These are phyloP conservation scores for Saccharata proteae DNA, from an alignment of 2,329 filamentous ascomycete genomes.

Conservation along the genomic window DNA sequence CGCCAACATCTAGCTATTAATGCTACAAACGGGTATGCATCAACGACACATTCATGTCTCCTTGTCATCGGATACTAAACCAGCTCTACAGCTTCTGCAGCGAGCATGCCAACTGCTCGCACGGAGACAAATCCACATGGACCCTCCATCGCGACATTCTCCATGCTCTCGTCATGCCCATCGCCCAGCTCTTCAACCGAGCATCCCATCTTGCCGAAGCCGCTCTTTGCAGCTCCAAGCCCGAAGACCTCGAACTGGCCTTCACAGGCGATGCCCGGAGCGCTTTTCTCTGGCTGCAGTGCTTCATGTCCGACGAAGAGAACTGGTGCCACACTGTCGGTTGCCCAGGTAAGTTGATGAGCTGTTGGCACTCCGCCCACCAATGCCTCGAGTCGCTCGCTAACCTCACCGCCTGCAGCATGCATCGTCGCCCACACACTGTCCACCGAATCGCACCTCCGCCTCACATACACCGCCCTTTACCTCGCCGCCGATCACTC, in stretches of 20 bases:
- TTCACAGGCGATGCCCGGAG: conserved; percentile 44
- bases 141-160: conserved; percentile 46
- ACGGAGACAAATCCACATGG: conserved; percentile 26
- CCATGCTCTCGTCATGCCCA: conserved; percentile 45
- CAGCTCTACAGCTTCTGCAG: conserved; percentile 32
- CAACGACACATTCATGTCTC: background rate
- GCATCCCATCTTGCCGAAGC: conserved; percentile 41
- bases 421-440: conserved; percentile 33
- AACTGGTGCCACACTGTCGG: conserved; percentile 46
- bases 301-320: conserved; percentile 44
- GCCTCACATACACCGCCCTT: conserved; percentile 35
- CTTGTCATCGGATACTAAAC: conserved; percentile 2
- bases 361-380: background rate
- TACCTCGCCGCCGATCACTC: conserved; percentile 28
- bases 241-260: conserved; percentile 43
- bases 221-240: conserved; percentile 34
- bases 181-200: conserved; percentile 44
- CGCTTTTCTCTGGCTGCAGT: conserved; percentile 48
- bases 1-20: conserved; percentile 29
- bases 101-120: conserved; percentile 23
- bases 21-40: conserved; percentile 24
- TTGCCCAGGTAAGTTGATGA: conserved; percentile 33
- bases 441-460: conserved; percentile 35
- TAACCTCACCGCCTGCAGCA: conserved; percentile 15
- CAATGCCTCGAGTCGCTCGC: background rate